Percentiles rank a stretch among this genome's conserved stretches.
Conservation (phyloP, 768 basidiomycete genomes). For the Lanmaoa rubissima region DNA sequence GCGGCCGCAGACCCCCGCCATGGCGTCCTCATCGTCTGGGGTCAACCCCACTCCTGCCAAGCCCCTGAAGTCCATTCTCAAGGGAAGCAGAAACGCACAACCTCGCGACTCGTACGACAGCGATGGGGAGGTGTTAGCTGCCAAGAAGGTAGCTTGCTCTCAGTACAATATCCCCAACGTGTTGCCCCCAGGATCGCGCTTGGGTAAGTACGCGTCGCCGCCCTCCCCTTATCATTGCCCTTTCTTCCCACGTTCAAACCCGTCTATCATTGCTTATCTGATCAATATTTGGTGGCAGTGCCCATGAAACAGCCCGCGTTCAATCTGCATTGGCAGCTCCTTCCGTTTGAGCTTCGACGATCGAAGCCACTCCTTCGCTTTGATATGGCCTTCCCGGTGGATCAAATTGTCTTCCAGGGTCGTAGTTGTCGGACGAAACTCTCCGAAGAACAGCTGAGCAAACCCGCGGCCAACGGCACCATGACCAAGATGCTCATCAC, state of each 20-base stretch:
- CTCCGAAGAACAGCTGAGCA: constrained; percentile 39
- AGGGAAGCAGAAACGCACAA: constrained; percentile 20
- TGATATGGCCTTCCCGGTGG: constrained; percentile 49
- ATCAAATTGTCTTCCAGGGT: constrained; percentile 25
- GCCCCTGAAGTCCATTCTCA: constrained; percentile 32
- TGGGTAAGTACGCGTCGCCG: constrained; percentile 21
- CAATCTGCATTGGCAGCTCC: constrained; percentile 48
- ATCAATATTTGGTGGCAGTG: constrained; percentile 26
- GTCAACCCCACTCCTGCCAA: constrained; percentile 19
- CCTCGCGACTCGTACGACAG: constrained; percentile 28
- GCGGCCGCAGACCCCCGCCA: constrained; percentile 20
- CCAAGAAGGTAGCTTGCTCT: constrained; percentile 22
- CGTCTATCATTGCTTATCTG: constrained; percentile 22
- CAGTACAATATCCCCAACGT: constrained; percentile 24
- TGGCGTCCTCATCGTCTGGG: constrained; percentile 15
- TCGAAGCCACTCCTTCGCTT: constrained; percentile 44
- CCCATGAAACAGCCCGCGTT: constrained; percentile 41
- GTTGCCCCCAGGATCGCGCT: constrained; percentile 22
- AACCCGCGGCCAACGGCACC: constrained; percentile 42
- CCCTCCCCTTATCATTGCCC: neutral
- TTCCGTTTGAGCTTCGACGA: constrained; percentile 37
- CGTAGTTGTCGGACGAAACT: constrained; percentile 27
- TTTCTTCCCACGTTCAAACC: neutral
- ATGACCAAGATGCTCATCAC: constrained; percentile 51
- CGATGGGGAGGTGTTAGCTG: constrained; percentile 25